Percentiles rank a stretch among this genome's conserved stretches.
Evolutionary conservation across 495 filamentous ascomycete genomes (phyloP).

Genomic region (Articulospora tetracladia): DNA sequence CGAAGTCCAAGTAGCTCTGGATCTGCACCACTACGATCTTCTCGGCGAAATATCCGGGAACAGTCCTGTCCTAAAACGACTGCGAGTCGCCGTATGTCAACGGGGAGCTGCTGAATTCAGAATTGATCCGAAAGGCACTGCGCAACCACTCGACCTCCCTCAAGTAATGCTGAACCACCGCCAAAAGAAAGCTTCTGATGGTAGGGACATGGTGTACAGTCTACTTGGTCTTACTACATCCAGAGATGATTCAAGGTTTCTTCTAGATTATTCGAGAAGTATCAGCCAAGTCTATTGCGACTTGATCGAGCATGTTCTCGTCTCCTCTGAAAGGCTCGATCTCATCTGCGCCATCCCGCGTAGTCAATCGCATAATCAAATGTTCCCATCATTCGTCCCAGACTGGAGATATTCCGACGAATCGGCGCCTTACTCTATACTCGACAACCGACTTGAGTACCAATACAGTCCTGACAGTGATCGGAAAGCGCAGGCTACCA

Average conservation of each 20-base stretch:
- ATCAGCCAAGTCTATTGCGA: slow-evolving; percentile 2
- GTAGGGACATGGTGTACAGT: slow-evolving; percentile 17
- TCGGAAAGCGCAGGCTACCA: background rate
- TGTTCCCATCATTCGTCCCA: slow-evolving; percentile 5
- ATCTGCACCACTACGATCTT: background rate
- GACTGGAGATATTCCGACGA: background rate
- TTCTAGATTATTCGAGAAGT: background rate
- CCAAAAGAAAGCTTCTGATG: slow-evolving; percentile 4
- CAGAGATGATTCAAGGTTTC: background rate
- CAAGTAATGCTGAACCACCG: background rate
- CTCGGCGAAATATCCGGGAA: slow-evolving; percentile 7
- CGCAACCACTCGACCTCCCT: slow-evolving; percentile 4
- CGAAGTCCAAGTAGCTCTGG: too few relatives aligned
- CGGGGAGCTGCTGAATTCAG: slow-evolving; percentile 9
- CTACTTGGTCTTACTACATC: slow-evolving; percentile 4
- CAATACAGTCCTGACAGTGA: slow-evolving; percentile 7
- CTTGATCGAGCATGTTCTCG: background rate
- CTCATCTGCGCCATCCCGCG: background rate
- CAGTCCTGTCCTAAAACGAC: slow-evolving; percentile 7
- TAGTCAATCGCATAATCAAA: too few relatives aligned
- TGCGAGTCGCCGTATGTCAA: slow-evolving; percentile 8
- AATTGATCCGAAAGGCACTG: slow-evolving; percentile 2
- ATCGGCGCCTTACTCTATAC: slow-evolving; percentile 7
- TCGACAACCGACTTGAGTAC: slow-evolving; percentile 8
- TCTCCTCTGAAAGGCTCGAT: background rate